Conservation (phyloP, 306 rosid genomes). For the Prunus fruticosa region DNA sequence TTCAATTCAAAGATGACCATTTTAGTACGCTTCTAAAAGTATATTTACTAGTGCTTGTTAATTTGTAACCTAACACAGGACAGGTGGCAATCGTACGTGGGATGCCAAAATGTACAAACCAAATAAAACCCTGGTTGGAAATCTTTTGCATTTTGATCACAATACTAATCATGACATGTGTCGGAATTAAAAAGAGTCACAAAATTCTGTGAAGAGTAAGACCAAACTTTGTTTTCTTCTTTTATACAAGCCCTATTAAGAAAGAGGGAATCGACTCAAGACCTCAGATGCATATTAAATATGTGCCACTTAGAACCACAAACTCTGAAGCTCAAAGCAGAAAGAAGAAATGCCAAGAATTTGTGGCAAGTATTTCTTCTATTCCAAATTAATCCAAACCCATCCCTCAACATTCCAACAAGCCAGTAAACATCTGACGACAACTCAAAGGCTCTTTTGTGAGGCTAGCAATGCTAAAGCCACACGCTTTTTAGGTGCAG, state of each 20-base stretch:
- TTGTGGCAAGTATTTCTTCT: background rate
- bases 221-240: no score
- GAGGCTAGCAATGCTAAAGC: background rate
- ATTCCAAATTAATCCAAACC: background rate
- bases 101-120: slow-evolving; percentile 7
- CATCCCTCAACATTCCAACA: background rate
- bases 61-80: background rate
- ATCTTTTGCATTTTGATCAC: background rate
- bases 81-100: slow-evolving; percentile 4
- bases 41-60: background rate
- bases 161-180: no score
- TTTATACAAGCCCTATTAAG: no score
- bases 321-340: background rate
- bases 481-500: background rate
- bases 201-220: no score
- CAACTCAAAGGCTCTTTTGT: background rate
- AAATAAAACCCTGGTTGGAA: background rate
- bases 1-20: background rate
- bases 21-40: background rate
- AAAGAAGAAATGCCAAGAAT: background rate
- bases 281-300: no score
- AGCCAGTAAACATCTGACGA: background rate
- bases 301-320: no score
- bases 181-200: no score
- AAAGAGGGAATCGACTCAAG: no score